Conservation (phyloP, 2,329 filamentous ascomycete species). For the Calonectria pteridis region DNA sequence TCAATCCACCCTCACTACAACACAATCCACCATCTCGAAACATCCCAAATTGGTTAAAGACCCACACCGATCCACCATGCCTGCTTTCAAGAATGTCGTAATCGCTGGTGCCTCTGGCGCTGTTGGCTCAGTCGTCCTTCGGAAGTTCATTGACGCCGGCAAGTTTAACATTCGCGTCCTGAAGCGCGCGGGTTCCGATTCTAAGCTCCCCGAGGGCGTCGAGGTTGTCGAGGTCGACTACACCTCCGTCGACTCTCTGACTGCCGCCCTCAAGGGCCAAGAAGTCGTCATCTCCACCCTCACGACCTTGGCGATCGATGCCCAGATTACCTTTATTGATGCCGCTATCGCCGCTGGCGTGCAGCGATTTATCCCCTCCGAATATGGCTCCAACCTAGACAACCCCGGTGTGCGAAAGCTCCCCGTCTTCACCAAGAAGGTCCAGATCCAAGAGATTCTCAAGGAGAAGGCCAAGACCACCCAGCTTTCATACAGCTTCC, state of each 20-base stretch:
- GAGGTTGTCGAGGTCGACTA: constrained; percentile 54
- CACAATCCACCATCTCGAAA: not conserved
- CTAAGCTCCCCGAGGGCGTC: constrained; percentile 46
- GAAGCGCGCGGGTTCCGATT: constrained; percentile 55
- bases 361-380: constrained; percentile 71
- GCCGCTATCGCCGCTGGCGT: constrained; percentile 71
- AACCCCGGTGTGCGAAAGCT: constrained; percentile 54
- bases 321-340: constrained; percentile 61
- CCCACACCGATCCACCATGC: constrained; percentile 37
- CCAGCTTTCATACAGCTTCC: constrained; percentile 52
- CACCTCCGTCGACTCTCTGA: constrained; percentile 61
- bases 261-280: constrained; percentile 64
- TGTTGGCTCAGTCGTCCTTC: constrained; percentile 49
- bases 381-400: constrained; percentile 60
- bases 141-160: constrained; percentile 46
- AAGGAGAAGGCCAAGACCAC: constrained; percentile 54
- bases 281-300: constrained; percentile 65
- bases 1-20: not conserved
- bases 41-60: not conserved
- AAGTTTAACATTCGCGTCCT: constrained; percentile 54
- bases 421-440: constrained; percentile 66
- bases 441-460: constrained; percentile 55
- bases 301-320: constrained; percentile 53
- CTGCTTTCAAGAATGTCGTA: constrained; percentile 53
- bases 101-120: constrained; percentile 53